Conservation (phyloP, 805 yeast genomes). For the Metschnikowia cubensis region DNA sequence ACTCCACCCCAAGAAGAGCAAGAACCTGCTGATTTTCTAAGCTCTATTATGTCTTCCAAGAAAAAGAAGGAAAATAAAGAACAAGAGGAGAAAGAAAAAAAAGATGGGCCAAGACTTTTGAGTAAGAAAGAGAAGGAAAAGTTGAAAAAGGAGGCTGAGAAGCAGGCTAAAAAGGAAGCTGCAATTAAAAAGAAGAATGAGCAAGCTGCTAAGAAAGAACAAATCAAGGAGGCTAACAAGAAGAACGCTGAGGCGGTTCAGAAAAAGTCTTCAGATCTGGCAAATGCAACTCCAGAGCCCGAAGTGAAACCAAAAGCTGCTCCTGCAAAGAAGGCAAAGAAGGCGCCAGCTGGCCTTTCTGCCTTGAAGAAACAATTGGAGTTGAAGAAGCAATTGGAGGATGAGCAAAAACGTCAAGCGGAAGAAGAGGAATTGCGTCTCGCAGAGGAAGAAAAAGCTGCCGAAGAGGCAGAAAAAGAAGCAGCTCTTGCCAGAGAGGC, state of each 20-base stretch:
- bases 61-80: conserved; percentile 69
- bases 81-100: conserved; percentile 49
- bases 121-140: conserved; percentile 92
- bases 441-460: conserved; percentile 47
- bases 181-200: conserved; percentile 82
- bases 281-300: conserved; percentile 28
- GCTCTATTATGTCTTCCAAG: conserved; percentile 76
- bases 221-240: conserved; percentile 47
- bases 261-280: conserved; percentile 21
- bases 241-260: conserved; percentile 39
- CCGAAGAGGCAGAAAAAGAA: conserved; percentile 61
- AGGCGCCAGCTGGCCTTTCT: conserved; percentile 86
- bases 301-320: conserved; percentile 31
- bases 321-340: conserved; percentile 57
- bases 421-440: conserved; percentile 59
- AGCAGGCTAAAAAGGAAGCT: conserved; percentile 84
- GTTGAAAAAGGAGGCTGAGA: conserved; percentile 90
- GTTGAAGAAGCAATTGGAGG: conserved; percentile 81
- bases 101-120: conserved; percentile 69
- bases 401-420: conserved; percentile 66
- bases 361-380: conserved; percentile 89
- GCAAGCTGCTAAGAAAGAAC: conserved; percentile 56
- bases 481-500: conserved; percentile 54
- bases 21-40: conserved; percentile 57
- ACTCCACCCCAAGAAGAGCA: conserved; percentile 6